Evolutionary conservation across 169 alveolate genomes (phyloP).

Genomic region (Plasmodium gonderi): DNA sequence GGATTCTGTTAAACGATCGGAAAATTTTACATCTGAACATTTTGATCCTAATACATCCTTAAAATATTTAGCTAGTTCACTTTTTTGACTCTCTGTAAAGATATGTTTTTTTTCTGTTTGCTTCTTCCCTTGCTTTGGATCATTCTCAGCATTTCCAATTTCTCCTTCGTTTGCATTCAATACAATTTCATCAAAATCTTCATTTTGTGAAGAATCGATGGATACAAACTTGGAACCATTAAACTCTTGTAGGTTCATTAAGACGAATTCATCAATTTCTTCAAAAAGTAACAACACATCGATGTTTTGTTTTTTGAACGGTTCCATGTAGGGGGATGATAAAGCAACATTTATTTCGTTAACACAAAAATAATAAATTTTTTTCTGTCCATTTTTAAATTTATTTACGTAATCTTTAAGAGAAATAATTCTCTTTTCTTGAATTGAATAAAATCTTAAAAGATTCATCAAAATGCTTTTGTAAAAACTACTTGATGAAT

Average conservation of each 20-base stretch:
- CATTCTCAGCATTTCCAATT: constrained; percentile 16
- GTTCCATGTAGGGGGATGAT: constrained; percentile 93
- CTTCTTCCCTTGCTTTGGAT: constrained; percentile 75
- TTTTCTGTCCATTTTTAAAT: constrained; percentile 87
- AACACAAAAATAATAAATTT: constrained; percentile 89
- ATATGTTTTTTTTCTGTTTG: constrained; percentile 26
- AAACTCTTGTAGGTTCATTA: constrained; percentile 86
- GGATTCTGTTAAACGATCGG: constrained; percentile 88
- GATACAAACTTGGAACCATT: constrained; percentile 81
- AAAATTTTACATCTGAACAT: constrained; percentile 89
- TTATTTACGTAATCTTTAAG: constrained; percentile 82
- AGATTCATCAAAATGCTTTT: constrained; percentile 76
- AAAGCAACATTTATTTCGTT: constrained; percentile 86
- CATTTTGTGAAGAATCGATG: constrained; percentile 80
- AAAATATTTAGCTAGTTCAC: constrained; percentile 19
- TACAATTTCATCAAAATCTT: constrained; percentile 72
- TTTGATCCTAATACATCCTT: constrained; percentile 81
- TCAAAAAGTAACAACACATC: constrained; percentile 90
- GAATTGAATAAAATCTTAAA: constrained; percentile 77
- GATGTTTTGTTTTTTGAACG: constrained; percentile 81
- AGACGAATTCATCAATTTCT: constrained; percentile 91
- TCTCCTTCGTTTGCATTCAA: constrained; percentile 71
- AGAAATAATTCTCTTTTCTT: constrained; percentile 76
- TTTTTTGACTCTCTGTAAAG: constrained; percentile 77
- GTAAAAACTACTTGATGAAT: constrained; percentile 79